A percentile compares a stretch with the other conserved stretches of the same genome.
phyloP scores from a whole-genome alignment of 208 protist genomes.

The Novymonas esmeraldas region DNA sequence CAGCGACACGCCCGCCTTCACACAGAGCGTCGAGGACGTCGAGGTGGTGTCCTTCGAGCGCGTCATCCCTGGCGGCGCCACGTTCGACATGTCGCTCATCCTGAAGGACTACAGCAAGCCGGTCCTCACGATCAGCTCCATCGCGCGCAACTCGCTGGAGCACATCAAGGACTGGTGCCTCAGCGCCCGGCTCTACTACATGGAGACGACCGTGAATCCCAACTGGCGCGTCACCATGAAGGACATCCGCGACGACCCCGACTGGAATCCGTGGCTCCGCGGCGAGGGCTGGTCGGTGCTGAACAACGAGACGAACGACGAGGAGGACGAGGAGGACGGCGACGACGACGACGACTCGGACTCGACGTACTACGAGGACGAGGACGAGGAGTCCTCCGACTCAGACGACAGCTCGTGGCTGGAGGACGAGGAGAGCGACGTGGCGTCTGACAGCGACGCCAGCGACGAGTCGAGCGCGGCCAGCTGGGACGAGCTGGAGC shows the following conservation, averaged over 20 bases:
- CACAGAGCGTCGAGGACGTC: slow-evolving; percentile 92
- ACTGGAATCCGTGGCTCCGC: slow-evolving; percentile 84
- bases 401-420: slow-evolving; percentile 73
- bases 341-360: slow-evolving; percentile 74
- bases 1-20: slow-evolving; percentile 93
- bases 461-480: slow-evolving; percentile 61
- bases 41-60: slow-evolving; percentile 96
- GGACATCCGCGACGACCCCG: slow-evolving; percentile 83
- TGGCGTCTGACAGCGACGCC: slow-evolving; percentile 44
- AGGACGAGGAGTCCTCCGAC: slow-evolving; percentile 71
- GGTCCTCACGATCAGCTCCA: slow-evolving; percentile 66
- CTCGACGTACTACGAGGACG: slow-evolving; percentile 82
- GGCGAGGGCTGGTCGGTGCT: slow-evolving; percentile 71
- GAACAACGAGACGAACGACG: slow-evolving; percentile 78
- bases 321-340: slow-evolving; percentile 85
- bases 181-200: slow-evolving; percentile 81
- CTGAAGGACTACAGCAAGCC: slow-evolving; percentile 96
- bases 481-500: slow-evolving; percentile 88
- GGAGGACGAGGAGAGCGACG: slow-evolving; percentile 79
- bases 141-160: slow-evolving; percentile 57
- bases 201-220: slow-evolving; percentile 77
- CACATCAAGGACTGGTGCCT: slow-evolving; percentile 87
- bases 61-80: slow-evolving; percentile 84
- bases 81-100: slow-evolving; percentile 98
- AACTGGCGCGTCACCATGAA: slow-evolving; percentile 83